Evolutionary conservation across 108 stramenopile genomes (phyloP), one percentile per base, ranked within the genome.

Genomic region (Stephanodiscus minutulus): DNA sequence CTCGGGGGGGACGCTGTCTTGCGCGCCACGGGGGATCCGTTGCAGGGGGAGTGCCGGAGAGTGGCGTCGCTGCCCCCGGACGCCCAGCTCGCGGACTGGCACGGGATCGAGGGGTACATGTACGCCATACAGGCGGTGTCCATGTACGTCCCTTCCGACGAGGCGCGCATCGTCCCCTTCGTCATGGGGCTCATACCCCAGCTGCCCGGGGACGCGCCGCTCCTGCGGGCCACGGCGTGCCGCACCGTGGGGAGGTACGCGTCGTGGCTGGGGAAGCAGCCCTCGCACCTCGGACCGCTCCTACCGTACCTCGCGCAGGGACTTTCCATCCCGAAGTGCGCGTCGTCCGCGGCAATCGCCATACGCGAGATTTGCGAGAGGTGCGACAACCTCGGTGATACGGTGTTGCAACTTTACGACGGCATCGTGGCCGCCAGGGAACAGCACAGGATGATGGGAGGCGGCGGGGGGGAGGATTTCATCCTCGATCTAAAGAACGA

Each of bases 221-320:
- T 86, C 36, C 70, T 96, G 46, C 89, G 95, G 8, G 78, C 74
- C 47, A 94, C 94, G 41, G 85, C 88, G 4, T 89, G 85, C 70
- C 85, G 84, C 61, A 66, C 85, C 21, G 89, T 97, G 68, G 96
- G 96, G 59, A 87, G 84, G 62, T 97, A 91, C 79, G 88, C 95
- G 9, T 63, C 78, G 9, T 97, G 94, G 95, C 64, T 97, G 62
- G 82, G 83, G 15, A 53, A 53, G 22, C 91, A 96, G 79, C 85
- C 93, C 8, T 73, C 88, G 3, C 70, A 86, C 28, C 67, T 96
- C 47, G 86, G 83, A 46, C 90, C 87, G 7, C 68, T 96, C 59
- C 68, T 97, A 47, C 88, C 91, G 3, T 97, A 85, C 62, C 72
- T 97, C 41, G 88, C 92, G 31, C 87, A 91, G 62, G 93, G 92